phyloP scores from a whole-genome alignment of 305 asterid genomes.

The Plantago coronopus region DNA sequence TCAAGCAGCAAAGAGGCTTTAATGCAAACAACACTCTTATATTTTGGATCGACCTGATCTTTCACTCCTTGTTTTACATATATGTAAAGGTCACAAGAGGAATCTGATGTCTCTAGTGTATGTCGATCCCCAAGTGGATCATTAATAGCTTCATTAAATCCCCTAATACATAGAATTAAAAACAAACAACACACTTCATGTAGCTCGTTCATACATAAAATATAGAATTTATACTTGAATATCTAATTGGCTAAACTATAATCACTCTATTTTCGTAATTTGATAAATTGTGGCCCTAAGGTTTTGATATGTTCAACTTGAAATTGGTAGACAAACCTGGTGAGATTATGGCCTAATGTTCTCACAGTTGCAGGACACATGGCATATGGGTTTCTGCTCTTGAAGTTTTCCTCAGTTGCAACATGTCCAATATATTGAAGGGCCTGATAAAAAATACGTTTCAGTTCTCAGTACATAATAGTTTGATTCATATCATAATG shows the following conservation, averaged over 20 bases:
- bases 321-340: too few species aligned
- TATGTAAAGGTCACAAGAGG: constrained; percentile 25
- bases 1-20: constrained; percentile 35
- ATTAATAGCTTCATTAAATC: constrained; percentile 41
- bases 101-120: constrained; percentile 29
- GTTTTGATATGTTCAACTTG: too few species aligned
- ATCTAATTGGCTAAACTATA: too few species aligned
- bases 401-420: constrained; percentile 24
- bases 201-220: too few species aligned
- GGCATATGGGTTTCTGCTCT: constrained; percentile 7
- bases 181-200: too few species aligned
- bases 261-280: neutral
- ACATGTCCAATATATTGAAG: constrained; percentile 32
- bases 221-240: too few species aligned
- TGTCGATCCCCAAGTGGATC: constrained; percentile 45
- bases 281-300: neutral
- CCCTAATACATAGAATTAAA: constrained; percentile 28
- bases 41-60: constrained; percentile 24
- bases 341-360: constrained; percentile 24
- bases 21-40: constrained; percentile 35
- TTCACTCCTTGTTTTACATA: constrained; percentile 20
- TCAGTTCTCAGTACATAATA: neutral
- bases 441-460: constrained; percentile 24
- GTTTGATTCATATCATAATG: neutral
- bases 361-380: constrained; percentile 25